Conservation (phyloP, 495 filamentous ascomycete genomes). For the Penicillium cataractarum region DNA sequence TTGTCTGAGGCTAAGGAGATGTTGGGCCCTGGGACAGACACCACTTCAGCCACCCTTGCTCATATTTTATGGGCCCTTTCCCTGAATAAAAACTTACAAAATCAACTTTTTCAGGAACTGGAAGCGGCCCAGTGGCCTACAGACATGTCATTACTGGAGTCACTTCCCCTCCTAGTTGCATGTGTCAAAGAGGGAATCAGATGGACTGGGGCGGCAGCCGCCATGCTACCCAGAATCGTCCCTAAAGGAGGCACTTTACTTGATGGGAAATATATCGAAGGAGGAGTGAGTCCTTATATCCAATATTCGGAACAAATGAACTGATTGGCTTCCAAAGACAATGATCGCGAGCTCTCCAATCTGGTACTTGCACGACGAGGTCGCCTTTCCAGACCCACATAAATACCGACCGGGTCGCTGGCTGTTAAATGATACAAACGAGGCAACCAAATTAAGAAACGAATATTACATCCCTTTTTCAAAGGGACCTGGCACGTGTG, state of each 20-base stretch:
- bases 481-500: neutral
- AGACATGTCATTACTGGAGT: neutral
- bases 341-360: neutral
- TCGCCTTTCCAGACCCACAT: neutral
- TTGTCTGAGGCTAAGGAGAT: neutral
- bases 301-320: no score
- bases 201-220: neutral
- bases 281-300: neutral
- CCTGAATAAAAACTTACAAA: neutral
- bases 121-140: neutral
- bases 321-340: neutral
- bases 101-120: neutral
- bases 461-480: neutral
- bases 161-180: neutral
- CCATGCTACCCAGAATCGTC: neutral
- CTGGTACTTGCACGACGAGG: neutral
- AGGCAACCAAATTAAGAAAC: neutral
- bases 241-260: neutral
- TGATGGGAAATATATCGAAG: neutral
- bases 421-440: neutral
- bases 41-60: neutral
- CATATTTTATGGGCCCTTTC: neutral
- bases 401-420: neutral
- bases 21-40: neutral
- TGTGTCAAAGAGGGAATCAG: neutral